Base-by-base conservation (phyloP, 2,329 filamentous ascomycete species). In the Onygena corvina region DNA sequence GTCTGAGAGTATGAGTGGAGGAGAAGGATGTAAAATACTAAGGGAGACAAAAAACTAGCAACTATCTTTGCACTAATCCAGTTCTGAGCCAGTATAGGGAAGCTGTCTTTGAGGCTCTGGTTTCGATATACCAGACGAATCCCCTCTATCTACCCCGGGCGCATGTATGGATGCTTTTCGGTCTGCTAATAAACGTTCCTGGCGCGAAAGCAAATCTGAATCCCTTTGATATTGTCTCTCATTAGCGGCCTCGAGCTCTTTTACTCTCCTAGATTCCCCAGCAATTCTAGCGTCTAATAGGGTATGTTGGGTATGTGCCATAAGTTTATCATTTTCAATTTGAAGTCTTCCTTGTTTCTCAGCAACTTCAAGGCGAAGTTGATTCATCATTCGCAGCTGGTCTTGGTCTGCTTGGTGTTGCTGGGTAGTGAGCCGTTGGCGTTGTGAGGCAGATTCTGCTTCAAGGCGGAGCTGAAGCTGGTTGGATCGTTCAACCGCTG, bases 211-310 rank as follows among this genome's bases (percentile, higher is more conserved):
- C 14, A 56, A 12, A 5, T 56, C 54, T n/a, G 34, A 31, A 36
- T 56, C 54, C 29, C 52, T 36, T 29, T 54, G 42, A 27, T 54
- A 54, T 38, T 56, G 54, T 25, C 52, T 50, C 27, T 51, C 50
- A 47, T 53, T 52, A 18, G 49, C 53, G 9, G 47, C 33, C n/a
- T 56, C 53, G 8, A 53, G 20, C 47, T 55, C 54, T 40, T 46
- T 50, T 7, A 54, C 45, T 16, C 51, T 48, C 16, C 47, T 38
- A 18, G 46, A 48, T 29, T 56, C 54, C 14, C 47, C 34, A 7
- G 31, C 27, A 5, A 53, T 38, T n/a, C 51, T 52, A 34, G 46
- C 50, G 31, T 55, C 53, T n/a, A 48, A 34, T 6, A 54, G 34
- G 21, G 46, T 47, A 30, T 50, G 46, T 29, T 56, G 52, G 25